Conservation (phyloP, 495 filamentous ascomycete species). For the Pyrenula massariospora region DNA sequence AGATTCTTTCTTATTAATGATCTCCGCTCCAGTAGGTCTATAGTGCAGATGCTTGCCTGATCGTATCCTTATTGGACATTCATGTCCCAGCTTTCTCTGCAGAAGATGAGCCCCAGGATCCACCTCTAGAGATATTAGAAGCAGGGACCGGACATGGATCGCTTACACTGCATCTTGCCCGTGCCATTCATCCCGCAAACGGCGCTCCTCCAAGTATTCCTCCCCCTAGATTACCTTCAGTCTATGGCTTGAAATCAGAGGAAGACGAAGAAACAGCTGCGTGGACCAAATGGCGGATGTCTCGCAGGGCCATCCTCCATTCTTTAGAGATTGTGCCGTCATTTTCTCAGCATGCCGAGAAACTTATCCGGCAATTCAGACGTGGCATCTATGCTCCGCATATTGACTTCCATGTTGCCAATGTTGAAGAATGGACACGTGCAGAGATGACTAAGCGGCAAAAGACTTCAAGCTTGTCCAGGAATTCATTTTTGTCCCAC, state of each 20-base stretch:
- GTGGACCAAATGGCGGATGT: constrained; percentile 32
- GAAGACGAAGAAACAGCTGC: constrained; percentile 6
- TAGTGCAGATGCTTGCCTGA: constrained; percentile 55
- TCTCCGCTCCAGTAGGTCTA: constrained; percentile 47
- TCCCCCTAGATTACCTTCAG: neutral
- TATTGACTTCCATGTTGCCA: constrained; percentile 61
- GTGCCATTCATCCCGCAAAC: constrained; percentile 68
- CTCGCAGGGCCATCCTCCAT: constrained; percentile 57
- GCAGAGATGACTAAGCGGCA: constrained; percentile 27
- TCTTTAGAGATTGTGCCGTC: constrained; percentile 50
- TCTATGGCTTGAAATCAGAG: neutral
- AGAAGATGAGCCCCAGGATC: constrained; percentile 8
- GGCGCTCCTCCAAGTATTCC: constrained; percentile 20
- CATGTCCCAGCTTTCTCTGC: constrained; percentile 35
- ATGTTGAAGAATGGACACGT: constrained; percentile 49
- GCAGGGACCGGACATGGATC: constrained; percentile 73
- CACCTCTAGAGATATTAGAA: constrained; percentile 59
- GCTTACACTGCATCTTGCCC: constrained; percentile 58
- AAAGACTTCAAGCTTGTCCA: constrained; percentile 4
- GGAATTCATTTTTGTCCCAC: constrained; percentile 53
- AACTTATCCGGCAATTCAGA: constrained; percentile 51
- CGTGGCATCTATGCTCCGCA: constrained; percentile 54
- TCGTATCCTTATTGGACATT: constrained; percentile 64
- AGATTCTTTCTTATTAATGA: constrained; percentile 1
- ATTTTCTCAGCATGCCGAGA: constrained; percentile 47